Base-by-base conservation (phyloP, 1,139 yeast species). In the Suzukiozyma palmioleophila region DNA sequence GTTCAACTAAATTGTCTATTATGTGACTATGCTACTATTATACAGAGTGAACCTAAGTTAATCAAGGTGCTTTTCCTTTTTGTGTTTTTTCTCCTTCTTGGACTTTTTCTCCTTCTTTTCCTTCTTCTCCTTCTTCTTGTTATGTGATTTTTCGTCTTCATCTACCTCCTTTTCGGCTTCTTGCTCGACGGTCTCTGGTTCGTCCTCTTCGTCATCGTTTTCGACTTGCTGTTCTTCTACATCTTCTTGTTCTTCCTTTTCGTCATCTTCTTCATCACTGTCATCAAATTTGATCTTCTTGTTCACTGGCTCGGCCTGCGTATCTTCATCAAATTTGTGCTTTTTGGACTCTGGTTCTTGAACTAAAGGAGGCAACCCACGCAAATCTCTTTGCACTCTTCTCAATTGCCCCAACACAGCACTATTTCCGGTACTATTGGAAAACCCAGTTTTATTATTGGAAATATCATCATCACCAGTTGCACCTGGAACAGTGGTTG, bases 291-390 rank as follows among this genome's bases (percentile, higher is more conserved):
- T 63, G 40, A 56, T 60, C 56, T 61, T 57, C 36, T 56, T 55
- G 25, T 48, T 49, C 16, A 24, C 10, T 24, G 47, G 43, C 45
- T 57, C 55, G 28, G 46, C 56, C 11, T 34, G 43, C 10, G 40
- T 32, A 3, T 43, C 50, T 26, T 51, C 55, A 39, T 54, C 47
- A 48, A 59, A 46, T 56, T 56, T 46, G 52, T 40, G 59, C 44
- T 60, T 62, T 44, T 62, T 56, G 18, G 50, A 46, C 32, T 50
- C 55, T 35, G 49, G 49, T 37, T 62, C 69, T 7, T 62, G 57
- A 40, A 59, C 60, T 45, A 73, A 56, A 15, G 89, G 89, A 5
- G 90, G 88, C 45, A 84, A 73, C 2, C 92, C 92, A 54, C 85
- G 68, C 50, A 84, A 73, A 52, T 81, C 85, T 60, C 90, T 72